Base-by-base conservation (phyloP, 768 basidiomycete species). In the Tephrocybe sp. region DNA sequence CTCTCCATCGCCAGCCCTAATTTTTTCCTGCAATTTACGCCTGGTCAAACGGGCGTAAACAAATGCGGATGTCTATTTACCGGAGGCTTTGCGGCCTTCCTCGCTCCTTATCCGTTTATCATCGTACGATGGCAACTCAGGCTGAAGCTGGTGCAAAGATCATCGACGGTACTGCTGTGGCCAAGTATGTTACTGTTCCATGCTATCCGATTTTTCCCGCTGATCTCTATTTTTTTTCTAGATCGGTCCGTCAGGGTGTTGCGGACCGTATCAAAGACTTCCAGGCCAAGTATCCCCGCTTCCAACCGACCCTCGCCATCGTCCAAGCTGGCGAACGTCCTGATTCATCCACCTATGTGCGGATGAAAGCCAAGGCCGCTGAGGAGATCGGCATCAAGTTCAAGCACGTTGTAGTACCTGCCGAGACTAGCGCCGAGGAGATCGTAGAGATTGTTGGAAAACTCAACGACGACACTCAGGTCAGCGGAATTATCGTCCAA, bases 281-380 rank as follows among this genome's bases (percentile, higher is more conserved):
- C 40, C 86, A 88, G 62, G 69, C 79, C 3, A 76, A 73, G 54
- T 85, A 80, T 67, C 90, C 95, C n/a, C 88, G 88, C 18, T 99
- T 98, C 76, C 82, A 86, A 62, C 90, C 97, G 11, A 84, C 86
- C 66, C 81, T 99, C 15, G 90, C 84, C 59, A 93, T 99, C 69
- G 81, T 99, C 39, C 97, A 98, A 71, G 93, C 93, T 45, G 97
- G 97, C 48, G 83, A 86, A 25, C 88, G 92, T 52, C 85, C 93
- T 18, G 96, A 98, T 68, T 98, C 95, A 4, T 74, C 78, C 17
- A 86, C 87, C 36, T 99, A 99, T 71, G 86, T 99, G 58, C 92
- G 93, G 63, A 98, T 98, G 96, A 99, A 99, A 73, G 77, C 83
- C 37, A 98, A 95, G 69, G 97, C 97, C 10, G 90, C 94, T 10